Percentiles rank a stretch among this genome's conserved stretches.
Evolutionary conservation across 2,329 filamentous ascomycete species (phyloP).

Genomic region (Aspergillus fischeri): DNA sequence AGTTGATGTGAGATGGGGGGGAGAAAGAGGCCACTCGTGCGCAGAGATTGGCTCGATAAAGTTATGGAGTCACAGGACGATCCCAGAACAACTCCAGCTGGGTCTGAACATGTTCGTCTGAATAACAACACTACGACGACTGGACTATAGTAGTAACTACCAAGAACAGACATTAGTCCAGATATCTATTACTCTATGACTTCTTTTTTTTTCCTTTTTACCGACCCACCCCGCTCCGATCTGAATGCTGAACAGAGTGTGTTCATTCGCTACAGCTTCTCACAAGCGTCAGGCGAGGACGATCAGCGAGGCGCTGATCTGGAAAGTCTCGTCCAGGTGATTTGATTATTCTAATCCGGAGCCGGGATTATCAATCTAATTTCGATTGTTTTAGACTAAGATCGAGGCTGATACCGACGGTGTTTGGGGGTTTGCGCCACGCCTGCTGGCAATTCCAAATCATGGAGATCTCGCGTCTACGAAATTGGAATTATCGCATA

Average conservation of each 20-base stretch:
- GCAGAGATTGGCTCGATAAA: neutral
- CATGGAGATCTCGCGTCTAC: slow-evolving; percentile 7
- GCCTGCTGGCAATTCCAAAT: slow-evolving; percentile 22
- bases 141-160: no score
- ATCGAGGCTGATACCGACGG: neutral
- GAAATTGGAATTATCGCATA: slow-evolving; percentile 9
- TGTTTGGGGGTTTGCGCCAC: slow-evolving; percentile 14
- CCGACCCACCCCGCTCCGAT: neutral
- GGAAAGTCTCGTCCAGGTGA: neutral
- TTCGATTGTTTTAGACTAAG: neutral
- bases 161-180: neutral
- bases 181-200: neutral
- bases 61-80: neutral
- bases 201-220: neutral
- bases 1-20: no score
- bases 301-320: neutral
- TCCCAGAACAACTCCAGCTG: neutral
- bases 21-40: neutral
- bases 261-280: neutral
- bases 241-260: neutral
- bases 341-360: neutral
- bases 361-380: neutral
- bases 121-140: neutral
- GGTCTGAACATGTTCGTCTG: neutral
- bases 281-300: neutral